phyloP scores from a whole-genome alignment of 1,284 basidiomycete genomes.

The Cystobasidiaceae sp. region DNA sequence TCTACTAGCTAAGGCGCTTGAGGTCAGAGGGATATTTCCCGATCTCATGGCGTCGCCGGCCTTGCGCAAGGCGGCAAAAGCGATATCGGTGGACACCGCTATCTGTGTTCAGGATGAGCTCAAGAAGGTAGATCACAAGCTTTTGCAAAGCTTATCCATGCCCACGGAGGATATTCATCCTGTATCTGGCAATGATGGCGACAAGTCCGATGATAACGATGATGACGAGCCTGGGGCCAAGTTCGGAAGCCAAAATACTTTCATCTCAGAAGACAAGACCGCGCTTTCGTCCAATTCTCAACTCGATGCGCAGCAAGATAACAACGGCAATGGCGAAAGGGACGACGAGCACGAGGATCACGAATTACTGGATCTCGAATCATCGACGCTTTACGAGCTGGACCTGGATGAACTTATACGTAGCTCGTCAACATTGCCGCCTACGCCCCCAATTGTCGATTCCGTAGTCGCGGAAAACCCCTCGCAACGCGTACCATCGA shows the following conservation, averaged over 20 bases:
- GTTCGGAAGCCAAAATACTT: too few species aligned
- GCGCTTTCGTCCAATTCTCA: too few species aligned
- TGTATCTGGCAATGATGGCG: too few species aligned
- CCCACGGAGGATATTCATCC: too few species aligned
- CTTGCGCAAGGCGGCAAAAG: not conserved
- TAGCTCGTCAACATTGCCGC: not conserved
- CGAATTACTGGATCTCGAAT: slow-evolving; percentile 13
- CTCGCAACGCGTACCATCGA: not conserved
- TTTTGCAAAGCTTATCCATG: not conserved
- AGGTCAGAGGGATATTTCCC: slow-evolving; percentile 51
- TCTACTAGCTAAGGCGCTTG: slow-evolving; percentile 56
- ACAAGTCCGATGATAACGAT: too few species aligned
- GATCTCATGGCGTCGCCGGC: slow-evolving; percentile 45
- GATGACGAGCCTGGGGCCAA: too few species aligned
- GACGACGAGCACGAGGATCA: not conserved
- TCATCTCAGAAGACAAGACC: not conserved
- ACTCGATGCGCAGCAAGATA: not conserved
- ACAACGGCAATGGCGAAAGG: not conserved
- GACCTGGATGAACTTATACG: not conserved
- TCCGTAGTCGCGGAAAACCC: not conserved
- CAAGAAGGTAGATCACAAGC: not conserved
- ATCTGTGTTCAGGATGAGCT: not conserved
- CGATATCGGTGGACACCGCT: not conserved
- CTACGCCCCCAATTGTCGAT: not conserved
- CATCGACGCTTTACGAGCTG: slow-evolving; percentile 1